A percentile compares a stretch with the other conserved stretches of the same genome.
These are phyloP conservation scores for Colletotrichum echinochloae DNA, from an alignment of 2,329 filamentous ascomycete genomes.

Conservation along the genomic window DNA sequence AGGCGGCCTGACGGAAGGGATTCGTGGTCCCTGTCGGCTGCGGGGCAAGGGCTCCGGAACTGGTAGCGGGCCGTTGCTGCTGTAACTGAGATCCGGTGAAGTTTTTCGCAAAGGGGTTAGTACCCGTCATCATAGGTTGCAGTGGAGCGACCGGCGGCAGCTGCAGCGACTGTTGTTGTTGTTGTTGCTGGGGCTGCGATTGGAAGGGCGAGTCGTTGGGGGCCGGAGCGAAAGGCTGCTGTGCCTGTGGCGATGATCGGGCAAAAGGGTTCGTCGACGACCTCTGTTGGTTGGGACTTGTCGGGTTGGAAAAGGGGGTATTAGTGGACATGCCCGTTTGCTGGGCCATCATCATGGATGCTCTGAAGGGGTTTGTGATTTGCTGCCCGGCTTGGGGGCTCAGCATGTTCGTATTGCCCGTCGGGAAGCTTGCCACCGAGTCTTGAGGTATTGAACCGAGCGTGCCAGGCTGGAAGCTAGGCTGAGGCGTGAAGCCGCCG, in stretches of 20 bases:
- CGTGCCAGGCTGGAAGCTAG: slow-evolving; percentile 63
- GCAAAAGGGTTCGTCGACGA: slow-evolving; percentile 92
- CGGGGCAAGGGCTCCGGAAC: slow-evolving; percentile 67
- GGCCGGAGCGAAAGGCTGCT: slow-evolving; percentile 52
- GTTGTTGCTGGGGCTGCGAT: slow-evolving; percentile 53
- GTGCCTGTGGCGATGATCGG: slow-evolving; percentile 60
- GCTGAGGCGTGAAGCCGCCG: slow-evolving; percentile 81
- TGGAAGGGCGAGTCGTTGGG: slow-evolving; percentile 57
- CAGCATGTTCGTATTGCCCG: slow-evolving; percentile 57
- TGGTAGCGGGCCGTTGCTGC: slow-evolving; percentile 59
- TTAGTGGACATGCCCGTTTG: slow-evolving; percentile 62
- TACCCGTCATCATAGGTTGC: slow-evolving; percentile 65
- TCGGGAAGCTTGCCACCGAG: slow-evolving; percentile 63
- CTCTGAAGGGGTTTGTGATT: slow-evolving; percentile 92
- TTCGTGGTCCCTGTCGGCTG: slow-evolving; percentile 92
- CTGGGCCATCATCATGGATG: slow-evolving; percentile 81
- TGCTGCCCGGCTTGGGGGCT: slow-evolving; percentile 62
- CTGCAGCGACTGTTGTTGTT: slow-evolving; percentile 46
- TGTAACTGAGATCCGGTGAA: slow-evolving; percentile 50
- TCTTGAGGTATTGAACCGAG: slow-evolving; percentile 71
- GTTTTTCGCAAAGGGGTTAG: slow-evolving; percentile 69
- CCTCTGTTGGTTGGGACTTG: slow-evolving; percentile 55
- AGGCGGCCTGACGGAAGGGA: slow-evolving; percentile 91
- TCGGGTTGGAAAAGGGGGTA: slow-evolving; percentile 55
- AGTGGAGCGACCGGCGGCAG: slow-evolving; percentile 53